Base-by-base conservation (phyloP, 2,329 filamentous ascomycete genomes). In the Calonectria pteridis region DNA sequence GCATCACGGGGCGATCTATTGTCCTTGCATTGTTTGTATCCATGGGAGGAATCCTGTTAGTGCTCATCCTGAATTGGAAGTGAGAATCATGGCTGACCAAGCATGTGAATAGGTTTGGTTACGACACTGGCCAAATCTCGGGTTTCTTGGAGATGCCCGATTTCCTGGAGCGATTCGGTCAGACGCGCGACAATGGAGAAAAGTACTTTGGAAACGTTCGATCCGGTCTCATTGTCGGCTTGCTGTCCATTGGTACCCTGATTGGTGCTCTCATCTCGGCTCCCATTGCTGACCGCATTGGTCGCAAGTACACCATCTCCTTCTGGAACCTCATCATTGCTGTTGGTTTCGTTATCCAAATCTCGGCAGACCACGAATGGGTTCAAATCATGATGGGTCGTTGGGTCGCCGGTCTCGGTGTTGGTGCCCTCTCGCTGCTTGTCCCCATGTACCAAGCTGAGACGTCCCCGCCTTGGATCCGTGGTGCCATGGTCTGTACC, bases 371-470 rank as follows among this genome's bases (percentile, higher is more conserved):
- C 0, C 78, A 77, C 2, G 84, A 84, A 11, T 94, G 93, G 92
- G 90, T 90, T 59, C 93, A 94, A 78, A 86, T 94, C 72, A 92
- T 92, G 76, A 85, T 92, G 58, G 93, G 93, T 18, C 87, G 93
- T 69, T 89, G 91, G 77, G 87, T 93, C 20, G 90, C 91, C 18
- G 93, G 93, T 66, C 85, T 94, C 1, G 92, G 92, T 18, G 92
- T 95, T 51, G 93, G 93, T 69, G 90, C 89, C 0, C 83, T 94
- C 2, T 92, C 89, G 13, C 89, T 93, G 6, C 83, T 92, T 16
- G 91, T 93, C 0, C 92, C 92, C n/a, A 92, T 94, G 91, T 94
- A 94, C 81, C 92, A 94, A 79, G 90, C 90, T n/a, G 93, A 95
- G 83, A 93, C 89, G 7, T 90, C 91, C 0, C 93, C 93, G 0